These are phyloP conservation scores for Dioszegia crocea DNA, from an alignment of 768 basidiomycete species.

Conservation along the genomic window DNA sequence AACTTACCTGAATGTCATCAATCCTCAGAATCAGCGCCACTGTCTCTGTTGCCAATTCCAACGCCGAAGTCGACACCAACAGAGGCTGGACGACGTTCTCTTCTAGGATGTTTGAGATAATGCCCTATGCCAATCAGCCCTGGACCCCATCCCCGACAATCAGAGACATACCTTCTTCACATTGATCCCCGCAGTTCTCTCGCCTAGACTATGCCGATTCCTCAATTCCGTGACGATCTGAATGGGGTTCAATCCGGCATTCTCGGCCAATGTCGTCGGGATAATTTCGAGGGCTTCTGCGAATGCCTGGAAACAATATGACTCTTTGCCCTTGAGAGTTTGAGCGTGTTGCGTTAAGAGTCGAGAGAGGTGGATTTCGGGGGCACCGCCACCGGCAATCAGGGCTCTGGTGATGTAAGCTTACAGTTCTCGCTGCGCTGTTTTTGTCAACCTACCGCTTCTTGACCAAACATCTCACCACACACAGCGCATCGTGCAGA, in stretches of 20 bases:
- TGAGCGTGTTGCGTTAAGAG: constrained; percentile 84
- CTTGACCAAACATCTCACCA: constrained; percentile 95
- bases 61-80: constrained; percentile 87
- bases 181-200: constrained; percentile 93
- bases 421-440: background rate
- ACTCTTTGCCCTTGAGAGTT: constrained; percentile 94
- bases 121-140: constrained; percentile 58
- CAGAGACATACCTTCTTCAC: constrained; percentile 74
- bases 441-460: constrained; percentile 63
- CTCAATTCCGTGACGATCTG: constrained; percentile 96
- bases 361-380: constrained; percentile 94
- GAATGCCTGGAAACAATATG: constrained; percentile 98
- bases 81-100: constrained; percentile 97
- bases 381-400: constrained; percentile 93
- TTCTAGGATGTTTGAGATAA: constrained; percentile 94
- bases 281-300: constrained; percentile 97
- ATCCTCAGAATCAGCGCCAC: constrained; percentile 95
- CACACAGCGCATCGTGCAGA: constrained; percentile 97
- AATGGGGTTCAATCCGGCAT: constrained; percentile 96
- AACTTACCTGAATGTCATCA: constrained; percentile 58
- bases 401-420: constrained; percentile 60
- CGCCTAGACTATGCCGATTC: constrained; percentile 93
- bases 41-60: constrained; percentile 93
- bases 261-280: constrained; percentile 94
- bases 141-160: background rate